Evolutionary conservation across 768 basidiomycete genomes (phyloP).

Genomic region (Russula dissimulans): DNA sequence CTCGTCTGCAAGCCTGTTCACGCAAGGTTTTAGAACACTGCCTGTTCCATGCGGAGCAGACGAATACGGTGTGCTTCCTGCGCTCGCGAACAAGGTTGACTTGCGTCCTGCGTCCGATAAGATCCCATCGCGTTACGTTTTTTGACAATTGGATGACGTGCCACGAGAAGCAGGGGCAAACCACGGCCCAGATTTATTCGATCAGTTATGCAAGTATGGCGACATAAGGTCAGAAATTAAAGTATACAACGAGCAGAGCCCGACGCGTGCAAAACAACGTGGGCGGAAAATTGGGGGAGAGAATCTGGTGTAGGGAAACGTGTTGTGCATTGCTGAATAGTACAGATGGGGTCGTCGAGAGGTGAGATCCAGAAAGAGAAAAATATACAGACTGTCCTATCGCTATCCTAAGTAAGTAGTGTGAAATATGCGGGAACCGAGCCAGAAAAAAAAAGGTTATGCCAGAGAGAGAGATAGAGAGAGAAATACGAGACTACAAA

Average conservation of each 20-base stretch:
- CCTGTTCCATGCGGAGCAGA: neutral
- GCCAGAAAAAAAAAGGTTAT: neutral
- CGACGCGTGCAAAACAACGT: neutral
- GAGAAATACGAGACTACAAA: neutral
- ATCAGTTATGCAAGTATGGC: neutral
- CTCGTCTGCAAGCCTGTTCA: neutral
- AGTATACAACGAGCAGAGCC: constrained; percentile 3
- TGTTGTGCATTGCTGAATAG: neutral
- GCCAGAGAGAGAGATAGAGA: neutral
- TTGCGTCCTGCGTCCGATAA: neutral
- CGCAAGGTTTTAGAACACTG: neutral
- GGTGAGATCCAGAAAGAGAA: neutral
- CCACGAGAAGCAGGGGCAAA: neutral
- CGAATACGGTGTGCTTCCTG: neutral
- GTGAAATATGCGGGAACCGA: neutral
- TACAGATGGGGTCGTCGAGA: constrained; percentile 7
- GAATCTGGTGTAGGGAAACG: neutral
- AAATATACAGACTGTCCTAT: neutral
- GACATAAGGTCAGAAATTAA: neutral
- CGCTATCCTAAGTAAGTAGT: neutral
- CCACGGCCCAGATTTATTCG: neutral
- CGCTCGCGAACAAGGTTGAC: neutral
- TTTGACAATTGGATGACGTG: neutral
- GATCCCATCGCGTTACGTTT: neutral
- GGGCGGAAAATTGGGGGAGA: neutral